Percentiles rank a stretch among this genome's conserved stretches.
Conservation (phyloP, 2,329 filamentous ascomycete genomes). For the Colletotrichum salicis region DNA sequence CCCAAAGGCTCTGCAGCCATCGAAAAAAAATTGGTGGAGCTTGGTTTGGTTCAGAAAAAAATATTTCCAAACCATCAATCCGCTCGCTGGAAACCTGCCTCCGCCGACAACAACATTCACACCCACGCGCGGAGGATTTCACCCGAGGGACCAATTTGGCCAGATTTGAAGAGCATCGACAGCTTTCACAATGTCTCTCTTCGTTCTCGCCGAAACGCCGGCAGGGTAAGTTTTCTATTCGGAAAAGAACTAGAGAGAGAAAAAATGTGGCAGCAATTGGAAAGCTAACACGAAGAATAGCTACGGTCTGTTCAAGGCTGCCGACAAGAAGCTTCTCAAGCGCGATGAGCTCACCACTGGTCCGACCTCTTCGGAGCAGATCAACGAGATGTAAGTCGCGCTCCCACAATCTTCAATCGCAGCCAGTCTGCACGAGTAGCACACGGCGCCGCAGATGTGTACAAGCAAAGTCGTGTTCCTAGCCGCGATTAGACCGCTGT, state of each 20-base stretch:
- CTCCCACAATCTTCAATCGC: slow-evolving; percentile 1
- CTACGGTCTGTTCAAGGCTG: slow-evolving; percentile 97
- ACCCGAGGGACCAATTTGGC: slow-evolving; percentile 34
- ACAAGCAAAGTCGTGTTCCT: not conserved
- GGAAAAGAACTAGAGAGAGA: not conserved
- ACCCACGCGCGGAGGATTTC: slow-evolving; percentile 48
- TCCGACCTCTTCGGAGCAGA: slow-evolving; percentile 81
- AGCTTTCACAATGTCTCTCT: slow-evolving; percentile 78
- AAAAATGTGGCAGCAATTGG: not conserved
- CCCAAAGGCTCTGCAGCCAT: slow-evolving; percentile 36
- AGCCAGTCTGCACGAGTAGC: slow-evolving; percentile 14
- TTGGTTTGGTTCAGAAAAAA: slow-evolving; percentile 49
- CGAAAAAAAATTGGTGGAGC: slow-evolving; percentile 55
- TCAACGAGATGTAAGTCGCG: slow-evolving; percentile 81
- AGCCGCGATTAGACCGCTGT: not conserved
- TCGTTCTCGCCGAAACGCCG: slow-evolving; percentile 93
- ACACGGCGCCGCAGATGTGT: slow-evolving; percentile 3
- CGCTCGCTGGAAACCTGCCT: slow-evolving; percentile 42
- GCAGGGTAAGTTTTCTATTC: slow-evolving; percentile 68
- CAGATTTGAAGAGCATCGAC: slow-evolving; percentile 36
- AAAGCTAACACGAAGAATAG: slow-evolving; percentile 56
- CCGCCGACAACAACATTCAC: slow-evolving; percentile 49
- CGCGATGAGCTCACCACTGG: slow-evolving; percentile 82
- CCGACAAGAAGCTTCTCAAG: slow-evolving; percentile 98
- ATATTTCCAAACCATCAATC: slow-evolving; percentile 49